Conservation (phyloP, 2,329 filamentous ascomycete genomes). For the Thyridium curvatum region DNA sequence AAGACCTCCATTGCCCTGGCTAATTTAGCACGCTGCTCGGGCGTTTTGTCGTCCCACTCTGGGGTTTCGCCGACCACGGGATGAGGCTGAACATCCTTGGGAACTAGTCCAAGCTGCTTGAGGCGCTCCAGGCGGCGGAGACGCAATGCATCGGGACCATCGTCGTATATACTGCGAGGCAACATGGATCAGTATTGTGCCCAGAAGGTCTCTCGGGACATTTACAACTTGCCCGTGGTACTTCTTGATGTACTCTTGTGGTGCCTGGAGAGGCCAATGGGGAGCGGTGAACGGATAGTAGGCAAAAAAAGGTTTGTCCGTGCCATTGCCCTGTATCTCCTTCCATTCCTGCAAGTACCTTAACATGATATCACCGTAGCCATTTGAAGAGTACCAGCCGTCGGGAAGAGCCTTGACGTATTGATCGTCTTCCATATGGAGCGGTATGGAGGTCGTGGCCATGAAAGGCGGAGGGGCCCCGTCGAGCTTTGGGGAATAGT, state of each 20-base stretch:
- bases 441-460: constrained; percentile 30
- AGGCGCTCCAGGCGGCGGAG: constrained; percentile 44
- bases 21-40: constrained; percentile 39
- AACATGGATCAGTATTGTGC: no score
- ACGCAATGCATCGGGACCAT: constrained; percentile 51
- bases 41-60: constrained; percentile 38
- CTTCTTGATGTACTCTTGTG: constrained; percentile 45
- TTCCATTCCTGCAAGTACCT: constrained; percentile 42
- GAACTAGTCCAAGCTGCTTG: constrained; percentile 49
- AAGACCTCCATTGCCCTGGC: constrained; percentile 53
- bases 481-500: constrained; percentile 41
- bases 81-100: constrained; percentile 42
- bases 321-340: background rate
- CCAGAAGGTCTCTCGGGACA: no score
- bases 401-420: constrained; percentile 37
- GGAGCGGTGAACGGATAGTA: constrained; percentile 56
- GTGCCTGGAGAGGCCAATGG: constrained; percentile 57
- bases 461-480: constrained; percentile 30
- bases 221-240: no score
- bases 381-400: constrained; percentile 46
- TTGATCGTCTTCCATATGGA: constrained; percentile 28
- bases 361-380: constrained; percentile 45
- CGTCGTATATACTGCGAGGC: constrained; percentile 51
- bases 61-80: constrained; percentile 41
- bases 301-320: constrained; percentile 41